Evolutionary conservation across 176 grass and related monocot species (phyloP).

Genomic region (Oryza brachyantha): DNA sequence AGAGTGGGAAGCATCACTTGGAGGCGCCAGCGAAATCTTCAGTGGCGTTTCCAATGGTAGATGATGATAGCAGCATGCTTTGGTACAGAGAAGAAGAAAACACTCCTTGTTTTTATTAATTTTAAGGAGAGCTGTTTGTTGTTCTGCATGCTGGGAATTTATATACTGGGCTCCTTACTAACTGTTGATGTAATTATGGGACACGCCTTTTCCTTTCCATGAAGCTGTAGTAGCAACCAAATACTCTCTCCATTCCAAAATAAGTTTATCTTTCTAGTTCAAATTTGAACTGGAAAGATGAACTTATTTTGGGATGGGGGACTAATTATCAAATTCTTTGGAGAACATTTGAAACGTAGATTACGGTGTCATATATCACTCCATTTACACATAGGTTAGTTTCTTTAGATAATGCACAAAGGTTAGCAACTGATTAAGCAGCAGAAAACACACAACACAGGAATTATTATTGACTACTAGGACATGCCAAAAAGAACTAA

Average conservation of each 20-base stretch:
- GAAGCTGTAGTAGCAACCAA: not conserved
- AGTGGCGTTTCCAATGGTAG: conserved; percentile 45
- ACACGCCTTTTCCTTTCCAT: not conserved
- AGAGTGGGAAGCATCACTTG: conserved; percentile 59
- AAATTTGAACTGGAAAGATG: too few species aligned
- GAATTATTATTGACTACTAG: not conserved
- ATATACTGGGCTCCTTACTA: not conserved
- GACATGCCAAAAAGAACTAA: not conserved
- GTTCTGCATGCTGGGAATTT: not conserved
- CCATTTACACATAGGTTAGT: not conserved
- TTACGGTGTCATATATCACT: not conserved
- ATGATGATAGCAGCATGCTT: conserved; percentile 26
- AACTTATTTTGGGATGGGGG: too few species aligned
- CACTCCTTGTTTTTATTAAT: conserved; percentile 34
- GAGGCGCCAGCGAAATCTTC: conserved; percentile 59
- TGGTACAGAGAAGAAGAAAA: not conserved
- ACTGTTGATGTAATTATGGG: not conserved
- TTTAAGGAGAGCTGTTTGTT: conserved; percentile 25
- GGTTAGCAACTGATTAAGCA: not conserved
- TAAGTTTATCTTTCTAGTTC: too few species aligned
- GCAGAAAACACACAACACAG: not conserved
- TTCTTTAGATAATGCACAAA: not conserved
- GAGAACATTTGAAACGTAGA: not conserved
- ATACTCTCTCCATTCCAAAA: too few species aligned
- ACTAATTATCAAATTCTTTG: not conserved